Base-by-base conservation (phyloP, 106 monocot genomes). In the Posidonia australis region DNA sequence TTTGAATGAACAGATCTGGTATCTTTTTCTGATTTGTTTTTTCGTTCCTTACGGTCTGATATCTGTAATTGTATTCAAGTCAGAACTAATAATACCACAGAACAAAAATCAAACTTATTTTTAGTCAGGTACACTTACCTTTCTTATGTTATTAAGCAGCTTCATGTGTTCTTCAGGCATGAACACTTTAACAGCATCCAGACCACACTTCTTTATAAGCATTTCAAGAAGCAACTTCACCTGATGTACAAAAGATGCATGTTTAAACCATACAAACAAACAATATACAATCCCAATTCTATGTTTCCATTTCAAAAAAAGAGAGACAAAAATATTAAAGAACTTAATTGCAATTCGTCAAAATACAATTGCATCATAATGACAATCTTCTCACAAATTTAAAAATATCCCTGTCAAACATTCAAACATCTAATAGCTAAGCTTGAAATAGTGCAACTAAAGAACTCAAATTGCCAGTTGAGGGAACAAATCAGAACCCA, bases 161-260 rank as follows among this genome's bases (percentile, higher is more conserved):
- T 90, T 94, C 78, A 94, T 84, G 67, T 94, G 94, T 67, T 90
- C 90, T 67, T 86, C 86, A 72, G 94, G 94, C 86, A 90, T 94
- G 22, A 94, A 84, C 31, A 74, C 77, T 72, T 81, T 94, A 32
- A 94, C 94, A 64, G 94, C 94, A 55, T 90, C 94, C 43, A 90
- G 68, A 60, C 94, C 94, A 76, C 94, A 94, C 78, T 94, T 94
- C 31, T 79, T 82, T 44, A 90, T 81, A 47, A 94, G 82, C 89
- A 94, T 90, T 55, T 86, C 94, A 71, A 94, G 51, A 54, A 94
- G 82, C 43, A 80, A 62, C 68, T 94, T 94, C 23, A 94, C 74
- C 93, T 93, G 62, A 49, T 20, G 64, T 70, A 10, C 43, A 21
- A 21, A 67, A 65, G 5, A 41, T 3, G 23, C 18, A 65, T 65